Evolutionary conservation across 495 filamentous ascomycete species (phyloP), one percentile per base, ranked within the genome.

Genomic region (Penicillium subrubescens): DNA sequence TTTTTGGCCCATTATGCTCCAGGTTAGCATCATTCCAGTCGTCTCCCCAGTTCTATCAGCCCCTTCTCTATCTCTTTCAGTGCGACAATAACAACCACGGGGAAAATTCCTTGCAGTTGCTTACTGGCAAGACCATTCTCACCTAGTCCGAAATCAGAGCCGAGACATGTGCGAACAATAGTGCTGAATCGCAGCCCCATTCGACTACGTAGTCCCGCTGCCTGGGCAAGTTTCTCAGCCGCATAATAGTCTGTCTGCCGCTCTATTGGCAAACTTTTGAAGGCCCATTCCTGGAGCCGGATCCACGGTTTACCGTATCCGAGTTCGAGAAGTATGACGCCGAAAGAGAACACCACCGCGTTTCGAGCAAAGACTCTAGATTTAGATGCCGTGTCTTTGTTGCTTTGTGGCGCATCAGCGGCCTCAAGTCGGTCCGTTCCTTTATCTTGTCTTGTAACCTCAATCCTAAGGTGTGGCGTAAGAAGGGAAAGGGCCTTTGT

Each of bases 111-210:
- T 23, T 56, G 53, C 8, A 56, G 33, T 29, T 56, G 53, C 21
- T 56, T 33, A 12, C 39, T 56, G 8, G 53, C 17, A 15, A 56
- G 53, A 21, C 39, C 53, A 39, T 56, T 56, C 31, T 56, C 53
- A 15, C 53, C 53, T 11, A 56, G 21, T 14, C 53, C 53, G 39
- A 56, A 56, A 37, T 56, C 53, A 17, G 31, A 39, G 8, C 53
- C 53, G 4, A 56, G 31, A 11, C 53, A 56, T 29, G 37, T 56
- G 5, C 53, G 53, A n/a, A 56, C 53, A 8, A 56, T 39, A 5
- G 53, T 56, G 5, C n/a, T 23, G 14, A 56, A 56, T 29, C 27
- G 21, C 14, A 33, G 53, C n/a, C 53, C 53, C 53, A 56, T 39
- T 10, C 31, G 29, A 56, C 34, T 56, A 8, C 53, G 53, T 10